phyloP scores from a whole-genome alignment of 805 yeast genomes.

The Candida hungchunana region DNA sequence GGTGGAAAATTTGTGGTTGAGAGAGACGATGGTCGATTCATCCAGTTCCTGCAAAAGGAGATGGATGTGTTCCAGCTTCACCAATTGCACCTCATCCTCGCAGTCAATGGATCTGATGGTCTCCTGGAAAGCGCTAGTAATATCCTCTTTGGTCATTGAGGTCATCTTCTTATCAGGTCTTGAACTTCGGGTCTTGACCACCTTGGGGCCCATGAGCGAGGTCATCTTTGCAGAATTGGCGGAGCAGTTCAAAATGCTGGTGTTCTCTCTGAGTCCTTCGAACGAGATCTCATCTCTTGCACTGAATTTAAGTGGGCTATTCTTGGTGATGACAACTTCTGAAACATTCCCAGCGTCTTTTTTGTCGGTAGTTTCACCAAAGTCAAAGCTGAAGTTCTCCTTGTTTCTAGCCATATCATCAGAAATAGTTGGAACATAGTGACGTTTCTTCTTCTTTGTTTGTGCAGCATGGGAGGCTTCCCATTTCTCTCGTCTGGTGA shows the following conservation, averaged over 20 bases:
- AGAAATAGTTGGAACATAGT: slow-evolving; percentile 31
- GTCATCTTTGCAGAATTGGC: slow-evolving; percentile 1
- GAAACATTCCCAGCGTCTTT: slow-evolving; percentile 15
- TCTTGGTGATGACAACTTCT: slow-evolving; percentile 21
- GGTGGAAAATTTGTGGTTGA: slow-evolving; percentile 4
- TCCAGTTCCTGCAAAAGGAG: slow-evolving; percentile 15
- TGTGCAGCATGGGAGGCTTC: slow-evolving; percentile 20
- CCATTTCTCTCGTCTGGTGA: slow-evolving; percentile 43
- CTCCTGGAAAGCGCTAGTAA: slow-evolving; percentile 8
- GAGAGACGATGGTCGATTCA: slow-evolving; percentile 10
- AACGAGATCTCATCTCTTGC: slow-evolving; percentile 3
- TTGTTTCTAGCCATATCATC: slow-evolving; percentile 2
- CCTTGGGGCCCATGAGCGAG: not conserved
- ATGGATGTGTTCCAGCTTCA: slow-evolving; percentile 16
- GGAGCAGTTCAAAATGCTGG: slow-evolving; percentile 6
- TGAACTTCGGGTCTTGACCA: not conserved
- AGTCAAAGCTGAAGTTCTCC: slow-evolving; percentile 20
- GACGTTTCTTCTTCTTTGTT: slow-evolving; percentile 4
- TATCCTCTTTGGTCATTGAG: slow-evolving; percentile 2
- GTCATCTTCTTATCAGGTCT: not conserved
- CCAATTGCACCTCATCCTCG: slow-evolving; percentile 14
- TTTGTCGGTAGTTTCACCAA: slow-evolving; percentile 15
- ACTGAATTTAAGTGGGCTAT: slow-evolving; percentile 16
- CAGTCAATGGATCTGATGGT: slow-evolving; percentile 5
- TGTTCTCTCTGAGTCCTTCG: slow-evolving; percentile 9